Conservation (phyloP, 2,329 filamentous ascomycete species). For the Pseudopithomyces maydicus region DNA sequence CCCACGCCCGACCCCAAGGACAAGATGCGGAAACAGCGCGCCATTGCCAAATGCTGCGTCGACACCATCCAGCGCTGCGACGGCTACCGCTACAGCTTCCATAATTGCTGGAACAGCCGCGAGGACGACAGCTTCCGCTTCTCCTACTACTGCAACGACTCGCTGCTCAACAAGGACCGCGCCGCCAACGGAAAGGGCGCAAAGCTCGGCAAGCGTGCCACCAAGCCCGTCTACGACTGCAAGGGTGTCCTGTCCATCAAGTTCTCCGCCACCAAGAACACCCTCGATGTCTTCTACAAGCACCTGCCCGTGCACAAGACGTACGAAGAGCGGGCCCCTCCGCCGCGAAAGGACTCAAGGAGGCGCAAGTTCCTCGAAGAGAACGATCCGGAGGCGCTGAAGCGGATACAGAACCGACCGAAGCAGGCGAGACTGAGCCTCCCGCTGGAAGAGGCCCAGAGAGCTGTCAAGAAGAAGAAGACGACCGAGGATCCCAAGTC, state of each 20-base stretch:
- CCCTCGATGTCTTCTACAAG: slow-evolving; percentile 53
- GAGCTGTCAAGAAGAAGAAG: slow-evolving; percentile 31
- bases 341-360: slow-evolving; percentile 48
- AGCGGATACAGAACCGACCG: slow-evolving; percentile 29
- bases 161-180: slow-evolving; percentile 56
- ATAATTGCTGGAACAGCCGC: slow-evolving; percentile 55
- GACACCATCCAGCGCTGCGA: slow-evolving; percentile 51
- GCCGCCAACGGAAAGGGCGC: slow-evolving; percentile 52
- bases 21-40: slow-evolving; percentile 52
- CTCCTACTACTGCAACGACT: slow-evolving; percentile 57
- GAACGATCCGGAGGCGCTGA: slow-evolving; percentile 40
- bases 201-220: slow-evolving; percentile 43
- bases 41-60: slow-evolving; percentile 53
- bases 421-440: slow-evolving; percentile 24
- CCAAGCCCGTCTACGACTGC: slow-evolving; percentile 56
- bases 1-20: slow-evolving; percentile 44
- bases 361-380: slow-evolving; percentile 42
- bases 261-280: slow-evolving; percentile 50
- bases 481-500: slow-evolving; percentile 27
- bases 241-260: slow-evolving; percentile 54
- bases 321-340: slow-evolving; percentile 50
- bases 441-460: slow-evolving; percentile 23
- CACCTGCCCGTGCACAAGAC: slow-evolving; percentile 54
- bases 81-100: slow-evolving; percentile 56
- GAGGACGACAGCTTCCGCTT: slow-evolving; percentile 54